Evolutionary conservation across 495 filamentous ascomycete species (phyloP).

Genomic region (Xylaria bambusicola): DNA sequence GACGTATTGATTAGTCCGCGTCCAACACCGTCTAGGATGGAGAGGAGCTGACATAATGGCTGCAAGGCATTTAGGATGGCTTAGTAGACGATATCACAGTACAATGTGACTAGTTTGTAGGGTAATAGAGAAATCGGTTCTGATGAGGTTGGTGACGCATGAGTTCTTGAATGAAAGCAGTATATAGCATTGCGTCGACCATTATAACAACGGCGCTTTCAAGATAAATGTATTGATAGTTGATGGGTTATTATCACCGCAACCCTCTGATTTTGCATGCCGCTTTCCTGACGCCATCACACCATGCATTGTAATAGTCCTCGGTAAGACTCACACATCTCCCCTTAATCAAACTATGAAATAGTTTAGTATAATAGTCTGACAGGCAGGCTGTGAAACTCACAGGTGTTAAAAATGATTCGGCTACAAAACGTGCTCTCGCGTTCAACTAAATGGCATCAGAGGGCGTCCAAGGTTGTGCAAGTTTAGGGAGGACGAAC

Average conservation of each 20-base stretch:
- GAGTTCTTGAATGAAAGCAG: background rate
- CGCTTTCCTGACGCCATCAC: constrained; percentile 13
- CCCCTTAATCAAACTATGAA: constrained; percentile 17
- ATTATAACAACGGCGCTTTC: background rate
- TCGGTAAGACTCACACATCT: background rate
- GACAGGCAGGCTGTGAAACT: constrained; percentile 29
- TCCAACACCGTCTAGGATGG: too few species aligned
- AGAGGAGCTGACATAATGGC: too few species aligned
- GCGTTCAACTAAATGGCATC: constrained; percentile 75
- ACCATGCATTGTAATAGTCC: constrained; percentile 14
- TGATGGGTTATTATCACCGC: background rate
- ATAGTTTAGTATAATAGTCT: background rate
- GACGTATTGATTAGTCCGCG: too few species aligned
- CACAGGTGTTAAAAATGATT: constrained; percentile 96
- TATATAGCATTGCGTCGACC: background rate
- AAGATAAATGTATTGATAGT: constrained; percentile 11
- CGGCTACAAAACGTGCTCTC: constrained; percentile 94
- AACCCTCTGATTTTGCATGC: background rate
- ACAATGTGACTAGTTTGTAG: background rate
- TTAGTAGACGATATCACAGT: too few species aligned
- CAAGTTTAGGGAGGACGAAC: constrained; percentile 58
- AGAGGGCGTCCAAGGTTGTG: constrained; percentile 4
- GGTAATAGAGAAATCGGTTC: background rate
- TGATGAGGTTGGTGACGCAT: background rate
- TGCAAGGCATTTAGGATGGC: too few species aligned